phyloP scores from a whole-genome alignment of 495 filamentous ascomycete species.

The Daldinia vernicosa region DNA sequence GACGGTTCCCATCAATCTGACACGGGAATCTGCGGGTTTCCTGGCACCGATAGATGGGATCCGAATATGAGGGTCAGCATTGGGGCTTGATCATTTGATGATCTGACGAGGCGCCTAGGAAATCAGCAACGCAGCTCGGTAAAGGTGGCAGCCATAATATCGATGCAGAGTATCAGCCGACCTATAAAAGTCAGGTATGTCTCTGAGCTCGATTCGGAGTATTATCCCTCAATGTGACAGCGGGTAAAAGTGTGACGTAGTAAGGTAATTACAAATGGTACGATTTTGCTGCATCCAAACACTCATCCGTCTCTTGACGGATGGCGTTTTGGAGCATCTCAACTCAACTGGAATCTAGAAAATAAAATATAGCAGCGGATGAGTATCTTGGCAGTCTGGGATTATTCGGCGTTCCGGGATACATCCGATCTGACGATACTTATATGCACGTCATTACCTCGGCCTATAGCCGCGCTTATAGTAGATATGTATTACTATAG shows the following conservation, averaged over 20 bases:
- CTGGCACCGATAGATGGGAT: constrained; percentile 25
- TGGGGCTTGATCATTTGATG: constrained; percentile 14
- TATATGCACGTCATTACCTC: constrained; percentile 40
- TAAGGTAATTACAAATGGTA: constrained; percentile 30
- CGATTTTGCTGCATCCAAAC: constrained; percentile 34
- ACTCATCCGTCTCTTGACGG: constrained; percentile 4
- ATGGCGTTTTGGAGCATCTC: constrained; percentile 28
- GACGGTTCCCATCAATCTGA: constrained; percentile 22
- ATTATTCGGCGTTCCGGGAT: constrained; percentile 38
- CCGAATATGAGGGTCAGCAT: not conserved
- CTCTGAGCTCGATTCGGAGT: constrained; percentile 26
- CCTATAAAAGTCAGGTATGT: constrained; percentile 29
- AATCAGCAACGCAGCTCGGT: constrained; percentile 9
- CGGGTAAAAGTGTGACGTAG: constrained; percentile 28
- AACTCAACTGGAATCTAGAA: constrained; percentile 7
- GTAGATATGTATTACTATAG: constrained; percentile 32
- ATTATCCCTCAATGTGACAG: constrained; percentile 35
- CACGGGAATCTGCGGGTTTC: constrained; percentile 26
- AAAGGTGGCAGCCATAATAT: constrained; percentile 26
- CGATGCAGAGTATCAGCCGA: constrained; percentile 29
- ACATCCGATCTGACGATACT: constrained; percentile 40
- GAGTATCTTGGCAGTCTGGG: constrained; percentile 31
- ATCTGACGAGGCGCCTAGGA: constrained; percentile 22
- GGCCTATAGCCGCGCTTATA: constrained; percentile 26
- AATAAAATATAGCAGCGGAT: constrained; percentile 11